Conservation (phyloP, 108 stramenopile species). For the Tribonema minus region DNA sequence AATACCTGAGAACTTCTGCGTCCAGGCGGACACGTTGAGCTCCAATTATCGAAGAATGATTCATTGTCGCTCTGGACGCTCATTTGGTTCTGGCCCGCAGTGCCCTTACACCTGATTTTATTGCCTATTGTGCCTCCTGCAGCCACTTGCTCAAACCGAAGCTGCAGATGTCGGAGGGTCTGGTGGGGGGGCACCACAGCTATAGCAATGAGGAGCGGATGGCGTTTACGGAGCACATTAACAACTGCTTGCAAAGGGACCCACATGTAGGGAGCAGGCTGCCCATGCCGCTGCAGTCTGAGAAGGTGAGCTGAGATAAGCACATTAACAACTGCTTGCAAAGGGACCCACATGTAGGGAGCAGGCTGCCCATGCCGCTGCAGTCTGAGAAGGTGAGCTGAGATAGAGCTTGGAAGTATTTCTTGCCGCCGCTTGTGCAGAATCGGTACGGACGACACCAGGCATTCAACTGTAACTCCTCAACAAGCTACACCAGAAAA, state of each 20-base stretch:
- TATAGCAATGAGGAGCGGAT: constrained; percentile 54
- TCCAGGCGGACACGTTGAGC: not conserved
- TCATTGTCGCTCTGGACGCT: not conserved
- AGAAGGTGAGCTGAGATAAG: constrained; percentile 14
- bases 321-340: constrained; percentile 56
- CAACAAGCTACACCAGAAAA: no score
- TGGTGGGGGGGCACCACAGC: constrained; percentile 42
- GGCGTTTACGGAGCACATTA: constrained; percentile 60
- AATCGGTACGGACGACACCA: no score
- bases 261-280: constrained; percentile 4
- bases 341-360: constrained; percentile 20
- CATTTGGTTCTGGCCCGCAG: not conserved
- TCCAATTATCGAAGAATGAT: not conserved
- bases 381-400: constrained; percentile 3
- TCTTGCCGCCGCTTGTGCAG: no score
- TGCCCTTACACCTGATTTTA: not conserved
- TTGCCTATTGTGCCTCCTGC: constrained; percentile 1
- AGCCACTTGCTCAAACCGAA: not conserved
- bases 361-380: constrained; percentile 27
- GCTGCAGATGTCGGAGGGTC: constrained; percentile 5
- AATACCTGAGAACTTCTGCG: not conserved
- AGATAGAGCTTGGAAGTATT: no score
- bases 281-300: constrained; percentile 23
- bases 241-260: constrained; percentile 49
- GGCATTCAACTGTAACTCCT: no score